Base-by-base conservation (phyloP, 345 rosid species). In the Hypericum perforatum region DNA sequence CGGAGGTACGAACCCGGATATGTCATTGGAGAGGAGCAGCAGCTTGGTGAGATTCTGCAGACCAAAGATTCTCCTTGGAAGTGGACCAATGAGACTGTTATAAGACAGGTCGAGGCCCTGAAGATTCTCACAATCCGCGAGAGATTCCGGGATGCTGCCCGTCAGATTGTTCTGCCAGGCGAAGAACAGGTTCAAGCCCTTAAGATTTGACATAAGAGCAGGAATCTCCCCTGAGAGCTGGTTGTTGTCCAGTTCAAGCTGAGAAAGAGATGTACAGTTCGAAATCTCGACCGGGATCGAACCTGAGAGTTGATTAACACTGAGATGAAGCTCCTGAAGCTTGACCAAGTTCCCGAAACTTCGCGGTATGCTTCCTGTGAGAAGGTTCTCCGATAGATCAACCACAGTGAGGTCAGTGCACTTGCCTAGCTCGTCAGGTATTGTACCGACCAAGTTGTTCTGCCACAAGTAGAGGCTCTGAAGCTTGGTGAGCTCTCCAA, bases 131-230 rank as follows among this genome's bases (percentile, higher is more conserved):
- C 97, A 86, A 44, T 64, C 56, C 22, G 91, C 78, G 47, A 90
- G 72, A 61, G 81, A 70, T 4, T 58, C 40, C 0, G 94, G 97
- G 49, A 90, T 84, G 61, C 49, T 72, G 11, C 97, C 90, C 60
- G 85, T 84, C 13, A 90, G 77, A 65, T 71, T 75, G 74, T 90
- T 86, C 76, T 76, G 86, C 95, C 95, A 90, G 2, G 85, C 73
- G 62, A 78, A 86, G 58, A 90, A 70, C 32, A 86, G 68, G 7
- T 90, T 74, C 57, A 90, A 71, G 59, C 85, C 79, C 6, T 67
- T 56, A 5, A 90, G 65, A 41, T 76, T 73, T 5, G 86, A 82
- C 32, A 90, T 62, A 56, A 77, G 82, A 2, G 74, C 43, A 14
- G 97, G 97, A 43, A 90, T 80, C 15, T 80, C 57, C 0, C 95